Evolutionary conservation across 495 filamentous ascomycete genomes (phyloP).

Genomic region (Endocarpon pusillum): DNA sequence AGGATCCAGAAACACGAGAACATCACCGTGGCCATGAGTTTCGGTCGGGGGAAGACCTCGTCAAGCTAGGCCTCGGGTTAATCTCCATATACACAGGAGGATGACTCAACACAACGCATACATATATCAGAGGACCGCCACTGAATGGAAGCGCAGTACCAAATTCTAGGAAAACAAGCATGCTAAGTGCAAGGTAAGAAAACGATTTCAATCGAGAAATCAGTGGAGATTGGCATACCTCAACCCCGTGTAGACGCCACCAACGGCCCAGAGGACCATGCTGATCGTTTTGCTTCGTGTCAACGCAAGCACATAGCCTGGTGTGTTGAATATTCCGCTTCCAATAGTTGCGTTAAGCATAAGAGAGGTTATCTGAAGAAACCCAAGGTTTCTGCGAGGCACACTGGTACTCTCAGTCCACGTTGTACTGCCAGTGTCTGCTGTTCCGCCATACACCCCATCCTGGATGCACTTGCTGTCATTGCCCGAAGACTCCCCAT

Average conservation of each 20-base stretch:
- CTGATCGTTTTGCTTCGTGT: not conserved
- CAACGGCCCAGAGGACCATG: not conserved
- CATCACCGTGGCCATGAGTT: not conserved
- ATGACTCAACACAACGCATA: not conserved
- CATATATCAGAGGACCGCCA: not conserved
- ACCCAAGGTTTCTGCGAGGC: not conserved
- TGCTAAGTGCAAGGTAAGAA: no score
- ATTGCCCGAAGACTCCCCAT: no score
- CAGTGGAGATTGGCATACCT: not conserved
- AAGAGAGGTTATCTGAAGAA: not conserved
- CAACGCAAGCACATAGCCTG: not conserved
- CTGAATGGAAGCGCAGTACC: not conserved
- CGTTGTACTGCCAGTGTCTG: no score
- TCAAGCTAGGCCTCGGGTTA: not conserved
- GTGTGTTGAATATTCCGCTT: not conserved
- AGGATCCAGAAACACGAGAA: not conserved
- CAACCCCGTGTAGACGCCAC: not conserved
- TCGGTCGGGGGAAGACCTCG: not conserved
- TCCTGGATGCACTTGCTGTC: no score
- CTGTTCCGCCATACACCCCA: no score
- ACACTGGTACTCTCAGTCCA: not conserved
- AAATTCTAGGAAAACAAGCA: not conserved
- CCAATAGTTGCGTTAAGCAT: not conserved
- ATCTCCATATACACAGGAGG: not conserved
- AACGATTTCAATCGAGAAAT: no score